These are phyloP conservation scores for Ilyonectria destructans DNA, from an alignment of 2,329 filamentous ascomycete species.

Conservation along the genomic window DNA sequence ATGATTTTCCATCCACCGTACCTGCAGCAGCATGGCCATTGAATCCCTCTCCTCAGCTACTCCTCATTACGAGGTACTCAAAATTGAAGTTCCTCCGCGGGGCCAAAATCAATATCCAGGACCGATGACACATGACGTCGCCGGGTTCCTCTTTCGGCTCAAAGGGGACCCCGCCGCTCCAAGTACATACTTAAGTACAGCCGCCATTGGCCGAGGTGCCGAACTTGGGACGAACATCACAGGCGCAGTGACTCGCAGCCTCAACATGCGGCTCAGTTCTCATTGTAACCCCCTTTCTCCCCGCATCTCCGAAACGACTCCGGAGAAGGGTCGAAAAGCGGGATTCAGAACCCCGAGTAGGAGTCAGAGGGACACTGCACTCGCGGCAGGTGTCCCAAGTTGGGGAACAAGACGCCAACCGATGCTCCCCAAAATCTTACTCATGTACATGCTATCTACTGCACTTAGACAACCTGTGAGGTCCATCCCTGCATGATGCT, in stretches of 20 bases:
- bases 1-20: too few relatives aligned
- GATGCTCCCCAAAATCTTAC: background rate
- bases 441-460: background rate
- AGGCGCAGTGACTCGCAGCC: background rate
- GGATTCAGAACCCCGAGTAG: constrained; percentile 3
- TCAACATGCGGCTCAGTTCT: constrained; percentile 24
- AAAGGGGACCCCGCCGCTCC: constrained; percentile 37
- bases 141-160: constrained; percentile 41
- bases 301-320: constrained; percentile 17
- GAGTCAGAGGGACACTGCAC: constrained; percentile 8
- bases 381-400: background rate
- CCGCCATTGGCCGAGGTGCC: constrained; percentile 66
- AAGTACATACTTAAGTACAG: too few relatives aligned
- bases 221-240: constrained; percentile 43
- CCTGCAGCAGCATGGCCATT: too few relatives aligned
- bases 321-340: background rate
- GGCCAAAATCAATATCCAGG: background rate
- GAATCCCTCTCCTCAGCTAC: too few relatives aligned
- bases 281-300: constrained; percentile 5
- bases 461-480: background rate
- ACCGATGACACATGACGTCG: constrained; percentile 40
- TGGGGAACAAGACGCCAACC: too few relatives aligned
- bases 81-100: background rate
- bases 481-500: background rate
- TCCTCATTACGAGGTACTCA: too few relatives aligned